These are phyloP conservation scores for Colletotrichum trifolii DNA, from an alignment of 2,329 filamentous ascomycete species.

Conservation along the genomic window DNA sequence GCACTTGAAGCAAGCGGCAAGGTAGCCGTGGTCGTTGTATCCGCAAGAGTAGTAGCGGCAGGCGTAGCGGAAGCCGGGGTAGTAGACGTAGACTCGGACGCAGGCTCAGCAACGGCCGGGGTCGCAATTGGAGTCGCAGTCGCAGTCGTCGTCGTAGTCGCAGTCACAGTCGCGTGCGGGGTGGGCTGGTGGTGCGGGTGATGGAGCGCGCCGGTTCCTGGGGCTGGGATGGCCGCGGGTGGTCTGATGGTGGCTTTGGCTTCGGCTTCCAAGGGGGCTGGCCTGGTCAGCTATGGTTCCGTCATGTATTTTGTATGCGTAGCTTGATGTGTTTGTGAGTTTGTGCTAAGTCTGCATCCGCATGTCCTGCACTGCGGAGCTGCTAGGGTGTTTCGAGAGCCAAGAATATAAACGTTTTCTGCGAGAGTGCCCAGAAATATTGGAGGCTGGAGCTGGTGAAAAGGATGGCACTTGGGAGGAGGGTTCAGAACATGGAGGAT, in stretches of 20 bases:
- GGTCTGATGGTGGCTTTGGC: constrained; percentile 33
- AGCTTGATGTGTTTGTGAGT: background rate
- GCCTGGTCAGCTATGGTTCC: constrained; percentile 29
- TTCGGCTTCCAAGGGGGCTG: constrained; percentile 31
- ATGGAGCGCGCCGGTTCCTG: constrained; percentile 32
- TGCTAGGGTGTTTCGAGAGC: constrained; percentile 8
- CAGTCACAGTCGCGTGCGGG: constrained; percentile 30
- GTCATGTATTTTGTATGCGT: constrained; percentile 16
- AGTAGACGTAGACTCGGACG: constrained; percentile 21
- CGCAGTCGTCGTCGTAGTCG: constrained; percentile 3
- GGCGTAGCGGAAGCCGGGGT: constrained; percentile 33
- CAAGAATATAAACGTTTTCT: constrained; percentile 1
- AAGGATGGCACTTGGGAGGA: background rate
- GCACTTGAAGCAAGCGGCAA: constrained; percentile 31
- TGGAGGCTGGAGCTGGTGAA: background rate
- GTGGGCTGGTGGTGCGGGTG: constrained; percentile 31
- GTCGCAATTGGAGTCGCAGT: constrained; percentile 23
- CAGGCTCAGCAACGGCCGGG: constrained; percentile 33
- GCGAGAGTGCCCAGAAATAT: background rate
- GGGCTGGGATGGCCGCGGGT: constrained; percentile 32
- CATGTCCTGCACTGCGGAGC: constrained; percentile 18
- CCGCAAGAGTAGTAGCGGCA: constrained; percentile 17
- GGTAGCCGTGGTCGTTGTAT: constrained; percentile 1
- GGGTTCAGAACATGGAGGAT: constrained; percentile 1
- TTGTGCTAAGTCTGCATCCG: constrained; percentile 14